Conservation (phyloP, 1,139 yeast species). For the Geotrichum restrictum region DNA sequence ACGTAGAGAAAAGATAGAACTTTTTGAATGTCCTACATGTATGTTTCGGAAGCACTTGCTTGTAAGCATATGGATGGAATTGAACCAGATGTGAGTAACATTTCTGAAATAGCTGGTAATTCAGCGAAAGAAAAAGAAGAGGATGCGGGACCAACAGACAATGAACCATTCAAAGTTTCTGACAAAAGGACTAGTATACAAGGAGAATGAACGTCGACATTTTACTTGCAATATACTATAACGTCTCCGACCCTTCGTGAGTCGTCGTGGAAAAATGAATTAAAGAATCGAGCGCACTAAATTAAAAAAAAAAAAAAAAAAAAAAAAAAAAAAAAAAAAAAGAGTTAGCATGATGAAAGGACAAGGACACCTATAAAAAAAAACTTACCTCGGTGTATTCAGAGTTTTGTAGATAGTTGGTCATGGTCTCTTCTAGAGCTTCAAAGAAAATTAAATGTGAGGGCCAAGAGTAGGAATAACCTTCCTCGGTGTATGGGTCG, state of each 20-base stretch:
- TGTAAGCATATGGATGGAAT: too few relatives aligned
- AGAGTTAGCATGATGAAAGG: conserved; percentile 17
- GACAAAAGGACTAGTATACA: conserved; percentile 3
- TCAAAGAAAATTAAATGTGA: conserved; percentile 68
- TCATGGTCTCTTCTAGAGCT: conserved; percentile 50
- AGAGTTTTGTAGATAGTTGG: conserved; percentile 40
- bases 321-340: too few relatives aligned
- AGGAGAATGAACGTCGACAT: too few relatives aligned
- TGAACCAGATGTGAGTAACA: too few relatives aligned
- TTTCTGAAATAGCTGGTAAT: too few relatives aligned
- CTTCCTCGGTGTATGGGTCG: conserved; percentile 20
- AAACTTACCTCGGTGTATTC: conserved; percentile 45
- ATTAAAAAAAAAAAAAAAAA: too few relatives aligned
- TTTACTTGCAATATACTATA: conserved; percentile 49
- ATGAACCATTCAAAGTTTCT: not conserved
- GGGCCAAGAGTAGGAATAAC: conserved; percentile 58
- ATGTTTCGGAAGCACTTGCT: too few relatives aligned
- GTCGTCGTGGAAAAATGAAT: conserved; percentile 86
- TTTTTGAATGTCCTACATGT: too few relatives aligned
- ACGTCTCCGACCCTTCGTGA: conserved; percentile 73
- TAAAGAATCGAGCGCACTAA: conserved; percentile 54
- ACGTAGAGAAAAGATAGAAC: too few relatives aligned
- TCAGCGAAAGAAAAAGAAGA: not conserved
- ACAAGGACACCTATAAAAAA: not conserved
- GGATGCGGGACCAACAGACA: too few relatives aligned